These are phyloP conservation scores for Pisolithus sp. DNA, from an alignment of 768 basidiomycete species.

Conservation along the genomic window DNA sequence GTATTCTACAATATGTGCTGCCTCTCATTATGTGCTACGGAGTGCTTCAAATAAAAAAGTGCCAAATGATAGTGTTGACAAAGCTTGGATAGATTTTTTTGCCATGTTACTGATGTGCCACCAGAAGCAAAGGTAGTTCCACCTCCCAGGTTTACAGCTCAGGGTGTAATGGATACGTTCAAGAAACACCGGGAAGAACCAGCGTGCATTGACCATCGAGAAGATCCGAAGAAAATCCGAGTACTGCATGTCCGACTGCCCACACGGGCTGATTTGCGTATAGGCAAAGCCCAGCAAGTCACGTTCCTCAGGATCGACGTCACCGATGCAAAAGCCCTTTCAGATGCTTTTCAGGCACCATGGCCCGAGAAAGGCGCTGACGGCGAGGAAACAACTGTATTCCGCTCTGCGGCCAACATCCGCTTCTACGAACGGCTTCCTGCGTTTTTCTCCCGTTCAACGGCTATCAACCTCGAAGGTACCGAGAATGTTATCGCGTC, in stretches of 20 bases:
- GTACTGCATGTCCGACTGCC: conserved; percentile 64
- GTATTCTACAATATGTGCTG: too few relatives aligned
- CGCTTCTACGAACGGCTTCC: conserved; percentile 66
- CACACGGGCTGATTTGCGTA: conserved; percentile 48
- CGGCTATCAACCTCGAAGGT: conserved; percentile 58
- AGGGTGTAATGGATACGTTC: conserved; percentile 37
- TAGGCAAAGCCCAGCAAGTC: conserved; percentile 45
- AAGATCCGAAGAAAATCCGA: conserved; percentile 58
- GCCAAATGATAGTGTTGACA: too few relatives aligned
- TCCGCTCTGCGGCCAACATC: conserved; percentile 73
- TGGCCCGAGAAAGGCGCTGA: conserved; percentile 41
- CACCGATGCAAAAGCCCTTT: conserved; percentile 44
- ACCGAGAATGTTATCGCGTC: conserved; percentile 63
- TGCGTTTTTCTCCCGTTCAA: conserved; percentile 46
- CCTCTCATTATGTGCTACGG: too few relatives aligned
- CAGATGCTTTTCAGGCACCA: conserved; percentile 54
- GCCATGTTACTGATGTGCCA: too few relatives aligned
- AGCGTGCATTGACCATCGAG: conserved; percentile 40
- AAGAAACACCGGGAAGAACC: conserved; percentile 29
- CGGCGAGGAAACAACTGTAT: conserved; percentile 47
- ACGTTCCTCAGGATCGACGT: conserved; percentile 57
- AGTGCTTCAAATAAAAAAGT: too few relatives aligned
- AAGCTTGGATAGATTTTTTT: too few relatives aligned
- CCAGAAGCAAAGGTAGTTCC: conserved; percentile 42
- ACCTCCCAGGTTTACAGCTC: conserved; percentile 42